Percentiles rank a stretch among this genome's conserved stretches.
phyloP scores from a whole-genome alignment of 2,329 filamentous ascomycete species.

The Epichloe amarillans region DNA sequence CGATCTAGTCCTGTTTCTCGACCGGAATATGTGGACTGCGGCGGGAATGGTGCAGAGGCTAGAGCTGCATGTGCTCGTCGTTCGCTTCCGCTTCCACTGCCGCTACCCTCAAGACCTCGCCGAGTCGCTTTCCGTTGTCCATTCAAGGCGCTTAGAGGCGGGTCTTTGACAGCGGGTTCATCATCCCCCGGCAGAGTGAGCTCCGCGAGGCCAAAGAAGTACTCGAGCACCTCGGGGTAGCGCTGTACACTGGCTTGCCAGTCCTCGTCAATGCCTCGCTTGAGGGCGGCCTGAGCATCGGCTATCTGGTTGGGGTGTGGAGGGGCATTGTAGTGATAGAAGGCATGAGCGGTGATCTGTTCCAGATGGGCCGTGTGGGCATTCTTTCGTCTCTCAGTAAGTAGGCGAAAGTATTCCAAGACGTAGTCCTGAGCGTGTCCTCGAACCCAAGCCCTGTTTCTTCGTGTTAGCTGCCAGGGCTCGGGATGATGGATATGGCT shows the following conservation, averaged over 20 bases:
- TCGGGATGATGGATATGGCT: no score
- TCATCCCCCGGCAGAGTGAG: slow-evolving; percentile 51
- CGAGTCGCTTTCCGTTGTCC: slow-evolving; percentile 34
- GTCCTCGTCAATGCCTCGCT: slow-evolving; percentile 64
- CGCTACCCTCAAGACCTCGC: slow-evolving; percentile 14
- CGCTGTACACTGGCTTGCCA: slow-evolving; percentile 63
- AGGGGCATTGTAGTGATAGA: slow-evolving; percentile 42
- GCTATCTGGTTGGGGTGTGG: slow-evolving; percentile 50
- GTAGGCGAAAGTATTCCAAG: slow-evolving; percentile 48
- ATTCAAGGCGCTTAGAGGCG: slow-evolving; percentile 41
- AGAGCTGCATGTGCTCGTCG: slow-evolving; percentile 1
- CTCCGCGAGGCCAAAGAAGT: slow-evolving; percentile 61
- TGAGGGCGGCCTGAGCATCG: slow-evolving; percentile 51
- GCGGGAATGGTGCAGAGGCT: neutral
- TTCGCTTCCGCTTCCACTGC: neutral
- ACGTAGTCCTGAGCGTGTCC: slow-evolving; percentile 55
- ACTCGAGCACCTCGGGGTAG: slow-evolving; percentile 71
- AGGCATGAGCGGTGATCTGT: slow-evolving; percentile 39
- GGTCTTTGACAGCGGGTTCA: slow-evolving; percentile 44
- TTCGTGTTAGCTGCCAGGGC: slow-evolving; percentile 6
- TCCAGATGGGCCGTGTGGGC: slow-evolving; percentile 43
- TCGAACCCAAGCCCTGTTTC: slow-evolving; percentile 46
- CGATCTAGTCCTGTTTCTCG: slow-evolving; percentile 1
- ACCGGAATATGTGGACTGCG: neutral
- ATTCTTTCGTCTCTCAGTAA: slow-evolving; percentile 47